Conservation (phyloP, 1,139 yeast genomes). For the Yamadazyma conglobata region DNA sequence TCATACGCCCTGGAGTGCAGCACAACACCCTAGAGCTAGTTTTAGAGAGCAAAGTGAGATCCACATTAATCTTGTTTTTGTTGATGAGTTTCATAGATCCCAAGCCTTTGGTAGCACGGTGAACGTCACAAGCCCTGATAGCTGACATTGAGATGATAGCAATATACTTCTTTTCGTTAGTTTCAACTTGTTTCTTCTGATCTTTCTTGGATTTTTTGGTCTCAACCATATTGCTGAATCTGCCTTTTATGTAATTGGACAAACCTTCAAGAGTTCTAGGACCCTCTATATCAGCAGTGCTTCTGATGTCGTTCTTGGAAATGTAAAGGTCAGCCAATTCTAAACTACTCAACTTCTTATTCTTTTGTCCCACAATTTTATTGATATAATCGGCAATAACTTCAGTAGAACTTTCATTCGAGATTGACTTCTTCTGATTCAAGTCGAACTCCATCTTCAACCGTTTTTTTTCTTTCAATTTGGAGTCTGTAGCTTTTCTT, state of each 20-base stretch:
- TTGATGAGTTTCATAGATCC: constrained; percentile 60
- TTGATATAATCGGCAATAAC: constrained; percentile 60
- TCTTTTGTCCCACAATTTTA: constrained; percentile 44
- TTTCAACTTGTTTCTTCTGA: constrained; percentile 19
- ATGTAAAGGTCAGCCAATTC: constrained; percentile 61
- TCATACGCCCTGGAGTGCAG: constrained; percentile 63
- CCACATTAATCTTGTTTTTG: constrained; percentile 62
- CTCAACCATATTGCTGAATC: constrained; percentile 45
- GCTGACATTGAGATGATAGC: constrained; percentile 69
- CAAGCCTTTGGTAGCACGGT: constrained; percentile 54
- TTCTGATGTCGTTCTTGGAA: constrained; percentile 44
- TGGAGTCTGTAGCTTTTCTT: constrained; percentile 30
- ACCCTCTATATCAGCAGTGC: constrained; percentile 48
- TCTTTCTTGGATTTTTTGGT: constrained; percentile 24
- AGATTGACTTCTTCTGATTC: constrained; percentile 46
- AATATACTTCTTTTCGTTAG: constrained; percentile 34
- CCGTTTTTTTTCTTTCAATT: constrained; percentile 50
- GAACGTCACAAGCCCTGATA: constrained; percentile 68
- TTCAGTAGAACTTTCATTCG: constrained; percentile 47
- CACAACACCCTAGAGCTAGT: constrained; percentile 54
- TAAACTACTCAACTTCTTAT: constrained; percentile 57
- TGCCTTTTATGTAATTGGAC: constrained; percentile 38
- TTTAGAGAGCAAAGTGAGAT: constrained; percentile 48
- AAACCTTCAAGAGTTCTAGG: constrained; percentile 48
- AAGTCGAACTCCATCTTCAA: constrained; percentile 58